phyloP scores from a whole-genome alignment of 192 early-diverging fungal genomes.

The Blastocladiella britannica region DNA sequence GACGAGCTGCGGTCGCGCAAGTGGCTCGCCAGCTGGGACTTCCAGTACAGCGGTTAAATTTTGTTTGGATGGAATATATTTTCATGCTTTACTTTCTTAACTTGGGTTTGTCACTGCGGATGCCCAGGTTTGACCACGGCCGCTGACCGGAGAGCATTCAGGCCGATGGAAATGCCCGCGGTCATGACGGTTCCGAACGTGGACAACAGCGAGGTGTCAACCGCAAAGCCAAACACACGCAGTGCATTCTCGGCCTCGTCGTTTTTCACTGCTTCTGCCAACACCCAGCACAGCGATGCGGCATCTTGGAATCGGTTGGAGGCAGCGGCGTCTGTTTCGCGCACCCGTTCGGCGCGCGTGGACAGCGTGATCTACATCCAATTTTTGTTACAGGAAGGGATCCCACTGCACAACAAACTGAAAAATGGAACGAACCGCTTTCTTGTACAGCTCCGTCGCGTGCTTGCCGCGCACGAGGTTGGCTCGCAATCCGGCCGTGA shows the following conservation, averaged over 20 bases:
- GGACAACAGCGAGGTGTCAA: not conserved
- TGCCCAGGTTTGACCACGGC: too few relatives aligned
- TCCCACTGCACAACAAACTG: too few relatives aligned
- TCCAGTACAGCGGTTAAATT: constrained; percentile 40
- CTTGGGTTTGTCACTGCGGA: too few relatives aligned
- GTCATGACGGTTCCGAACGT: not conserved
- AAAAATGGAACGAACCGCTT: too few relatives aligned
- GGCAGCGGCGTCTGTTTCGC: not conserved
- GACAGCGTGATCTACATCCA: not conserved
- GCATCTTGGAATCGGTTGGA: not conserved
- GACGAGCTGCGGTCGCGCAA: constrained; percentile 38
- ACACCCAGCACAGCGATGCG: not conserved
- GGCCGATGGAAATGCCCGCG: too few relatives aligned
- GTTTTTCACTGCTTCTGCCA: not conserved
- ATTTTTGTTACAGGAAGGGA: too few relatives aligned
- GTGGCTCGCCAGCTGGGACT: constrained; percentile 63
- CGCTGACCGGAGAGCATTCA: too few relatives aligned
- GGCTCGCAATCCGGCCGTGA: too few relatives aligned
- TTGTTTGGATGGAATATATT: not conserved
- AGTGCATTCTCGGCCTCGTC: not conserved
- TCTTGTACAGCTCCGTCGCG: too few relatives aligned
- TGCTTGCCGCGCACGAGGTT: too few relatives aligned
- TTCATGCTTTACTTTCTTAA: too few relatives aligned
- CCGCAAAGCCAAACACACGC: not conserved
- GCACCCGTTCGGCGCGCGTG: not conserved